These are phyloP conservation scores for Lactifluus hygrophoroides DNA, from an alignment of 768 basidiomycete species.

Conservation along the genomic window DNA sequence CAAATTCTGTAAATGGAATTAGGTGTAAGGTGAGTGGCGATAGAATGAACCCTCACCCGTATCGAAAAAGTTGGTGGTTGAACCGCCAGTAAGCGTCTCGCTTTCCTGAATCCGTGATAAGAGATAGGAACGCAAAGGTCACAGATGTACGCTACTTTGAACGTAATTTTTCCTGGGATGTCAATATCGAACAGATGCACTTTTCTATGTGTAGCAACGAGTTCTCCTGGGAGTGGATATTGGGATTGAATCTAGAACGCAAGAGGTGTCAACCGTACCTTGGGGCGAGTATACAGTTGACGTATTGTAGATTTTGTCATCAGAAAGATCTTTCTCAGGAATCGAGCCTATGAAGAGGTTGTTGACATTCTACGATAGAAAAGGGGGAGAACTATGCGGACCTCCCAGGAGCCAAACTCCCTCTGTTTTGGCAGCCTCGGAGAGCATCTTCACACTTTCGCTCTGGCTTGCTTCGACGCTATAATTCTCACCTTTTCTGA, in stretches of 20 bases:
- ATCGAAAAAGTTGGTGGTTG: conserved; percentile 68
- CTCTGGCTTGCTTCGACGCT: conserved; percentile 48
- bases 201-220: conserved; percentile 86
- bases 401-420: conserved; percentile 92
- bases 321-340: conserved; percentile 63
- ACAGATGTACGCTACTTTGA: conserved; percentile 47
- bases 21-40: neutral
- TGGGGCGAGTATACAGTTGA: conserved; percentile 82
- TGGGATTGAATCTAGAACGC: neutral
- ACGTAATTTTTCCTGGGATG: conserved; percentile 84
- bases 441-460: conserved; percentile 76
- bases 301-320: conserved; percentile 82
- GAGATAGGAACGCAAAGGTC: neutral
- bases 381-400: conserved; percentile 23
- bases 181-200: conserved; percentile 97
- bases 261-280: conserved; percentile 33
- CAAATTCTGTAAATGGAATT: conserved; percentile 61
- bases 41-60: conserved; percentile 42
- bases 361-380: neutral
- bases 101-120: conserved; percentile 56
- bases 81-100: conserved; percentile 76
- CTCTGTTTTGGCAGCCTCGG: conserved; percentile 66
- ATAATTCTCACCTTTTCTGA: conserved; percentile 47
- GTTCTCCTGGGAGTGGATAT: conserved; percentile 46
- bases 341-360: conserved; percentile 66